Base-by-base conservation (phyloP, 176 grass and related monocot species). In the Neostapfia colusana region DNA sequence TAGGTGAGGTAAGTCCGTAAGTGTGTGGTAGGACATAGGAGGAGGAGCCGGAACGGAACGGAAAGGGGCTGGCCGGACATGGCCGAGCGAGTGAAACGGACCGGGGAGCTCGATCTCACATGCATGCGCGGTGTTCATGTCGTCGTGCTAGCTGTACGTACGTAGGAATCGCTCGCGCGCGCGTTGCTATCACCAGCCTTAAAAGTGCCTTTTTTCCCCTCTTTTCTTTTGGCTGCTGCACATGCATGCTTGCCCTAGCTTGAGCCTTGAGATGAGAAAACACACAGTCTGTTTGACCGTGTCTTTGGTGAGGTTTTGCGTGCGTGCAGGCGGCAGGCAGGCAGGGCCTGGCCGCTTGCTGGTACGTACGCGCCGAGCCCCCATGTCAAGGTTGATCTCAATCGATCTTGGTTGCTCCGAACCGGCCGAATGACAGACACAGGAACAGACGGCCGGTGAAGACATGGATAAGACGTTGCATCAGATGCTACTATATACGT, bases 401-500 rank as follows among this genome's bases (percentile, higher is more conserved):
- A 49, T 34, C n/a, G 41, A 49, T 34, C 12, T 17, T 4, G n/a
- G 53, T 7, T 17, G 23, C 65, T 45, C 39, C 28, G 31, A 31
- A 2, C 31, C 31, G 7, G 24, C 66, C 16, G 43, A 20, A 23
- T 45, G 45, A 4, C 56, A 3, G 41, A n/a, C 63, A 60, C 31
- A 3, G 7, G 2, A 2, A 31, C 31, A 34, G 57, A 41, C 79
- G 7, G 57, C 6, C 58, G 79, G 59, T 20, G 36, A 24, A 18
- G 80, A 67, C 38, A 56, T 44, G 82, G 74, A 78, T 74, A 72
- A 72, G 59, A 84, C 74, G 13, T 65, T 64, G 58, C 82, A 44
- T 78, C 82, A 44, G 67, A 72, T 62, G 72, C 55, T 31, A 31
- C 31, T 31, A 31, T 3, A 31, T 35, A 18, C 6, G 26, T 25